Conservation (phyloP, 495 filamentous ascomycete species). For the Aspergillus biplanus region DNA sequence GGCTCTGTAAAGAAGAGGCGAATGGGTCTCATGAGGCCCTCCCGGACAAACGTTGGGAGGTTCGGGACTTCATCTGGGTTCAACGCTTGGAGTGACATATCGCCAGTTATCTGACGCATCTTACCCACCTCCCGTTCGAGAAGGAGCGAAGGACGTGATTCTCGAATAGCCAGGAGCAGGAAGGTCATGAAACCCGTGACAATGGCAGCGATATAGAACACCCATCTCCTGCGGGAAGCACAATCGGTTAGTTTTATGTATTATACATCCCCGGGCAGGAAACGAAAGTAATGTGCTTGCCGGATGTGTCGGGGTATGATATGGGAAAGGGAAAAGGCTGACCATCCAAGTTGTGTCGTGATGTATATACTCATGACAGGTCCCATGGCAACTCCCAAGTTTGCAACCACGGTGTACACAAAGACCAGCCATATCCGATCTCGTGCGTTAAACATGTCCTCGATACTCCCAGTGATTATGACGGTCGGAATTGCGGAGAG, state of each 20-base stretch:
- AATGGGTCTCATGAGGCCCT: conserved; percentile 39
- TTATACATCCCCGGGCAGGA: background rate
- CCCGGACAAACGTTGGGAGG: conserved; percentile 31
- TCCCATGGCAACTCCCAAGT: conserved; percentile 44
- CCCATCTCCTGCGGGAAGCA: conserved; percentile 35
- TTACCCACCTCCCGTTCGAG: conserved; percentile 31
- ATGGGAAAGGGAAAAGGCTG: conserved; percentile 7
- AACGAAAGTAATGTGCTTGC: background rate
- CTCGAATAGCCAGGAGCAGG: conserved; percentile 30
- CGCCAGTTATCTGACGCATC: conserved; percentile 31
- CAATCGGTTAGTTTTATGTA: conserved; percentile 24
- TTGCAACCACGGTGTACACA: conserved; percentile 42
- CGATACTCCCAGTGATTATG: conserved; percentile 50
- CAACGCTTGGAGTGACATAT: conserved; percentile 27
- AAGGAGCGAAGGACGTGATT: conserved; percentile 39
- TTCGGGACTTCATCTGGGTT: conserved; percentile 40
- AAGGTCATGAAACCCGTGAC: conserved; percentile 18
- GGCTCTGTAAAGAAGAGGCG: conserved; percentile 48
- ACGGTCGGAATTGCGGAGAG: conserved; percentile 49
- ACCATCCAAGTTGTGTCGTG: conserved; percentile 39
- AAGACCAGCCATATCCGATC: conserved; percentile 52
- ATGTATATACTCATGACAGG: conserved; percentile 50
- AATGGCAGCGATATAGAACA: conserved; percentile 35
- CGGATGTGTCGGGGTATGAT: background rate
- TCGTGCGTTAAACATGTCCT: conserved; percentile 51